Conservation (phyloP, 2,329 filamentous ascomycete genomes). For the Pleomassaria siparia region DNA sequence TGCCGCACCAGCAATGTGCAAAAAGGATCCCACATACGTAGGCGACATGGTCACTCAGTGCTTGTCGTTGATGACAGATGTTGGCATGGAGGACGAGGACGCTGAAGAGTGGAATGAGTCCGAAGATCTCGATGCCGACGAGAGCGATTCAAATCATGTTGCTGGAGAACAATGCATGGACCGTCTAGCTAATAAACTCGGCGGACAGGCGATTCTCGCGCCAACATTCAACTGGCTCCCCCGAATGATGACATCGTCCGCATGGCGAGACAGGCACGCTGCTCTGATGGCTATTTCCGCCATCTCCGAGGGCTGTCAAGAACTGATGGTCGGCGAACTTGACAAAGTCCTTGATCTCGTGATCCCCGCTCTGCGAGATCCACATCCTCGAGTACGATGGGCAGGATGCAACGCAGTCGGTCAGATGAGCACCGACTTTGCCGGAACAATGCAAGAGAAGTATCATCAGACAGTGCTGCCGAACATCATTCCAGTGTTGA, state of each 20-base stretch:
- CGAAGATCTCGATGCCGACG: slow-evolving; percentile 93
- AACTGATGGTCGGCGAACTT: slow-evolving; percentile 92
- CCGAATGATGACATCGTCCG: slow-evolving; percentile 92
- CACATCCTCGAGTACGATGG: slow-evolving; percentile 92
- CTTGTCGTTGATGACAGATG: slow-evolving; percentile 95
- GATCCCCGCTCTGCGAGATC: slow-evolving; percentile 85
- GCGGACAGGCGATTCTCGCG: slow-evolving; percentile 86
- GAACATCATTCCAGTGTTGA: slow-evolving; percentile 88
- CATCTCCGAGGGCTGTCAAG: slow-evolving; percentile 94
- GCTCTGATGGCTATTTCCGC: slow-evolving; percentile 98
- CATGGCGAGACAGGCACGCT: slow-evolving; percentile 94
- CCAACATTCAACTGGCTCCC: slow-evolving; percentile 97
- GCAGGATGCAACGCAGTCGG: slow-evolving; percentile 98
- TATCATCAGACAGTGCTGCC: slow-evolving; percentile 86
- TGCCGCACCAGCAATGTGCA: slow-evolving; percentile 90
- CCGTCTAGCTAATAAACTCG: slow-evolving; percentile 92
- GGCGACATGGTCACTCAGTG: slow-evolving; percentile 98
- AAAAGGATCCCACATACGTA: slow-evolving; percentile 88
- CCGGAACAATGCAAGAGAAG: slow-evolving; percentile 95
- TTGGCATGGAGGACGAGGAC: slow-evolving; percentile 92
- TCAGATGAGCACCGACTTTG: slow-evolving; percentile 99
- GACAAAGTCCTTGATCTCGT: slow-evolving; percentile 93
- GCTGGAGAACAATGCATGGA: slow-evolving; percentile 99
- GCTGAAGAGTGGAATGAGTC: slow-evolving; percentile 89
- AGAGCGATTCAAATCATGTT: slow-evolving; percentile 96